Conservation (phyloP, 495 filamentous ascomycete species). For the Penicillium fimorum region DNA sequence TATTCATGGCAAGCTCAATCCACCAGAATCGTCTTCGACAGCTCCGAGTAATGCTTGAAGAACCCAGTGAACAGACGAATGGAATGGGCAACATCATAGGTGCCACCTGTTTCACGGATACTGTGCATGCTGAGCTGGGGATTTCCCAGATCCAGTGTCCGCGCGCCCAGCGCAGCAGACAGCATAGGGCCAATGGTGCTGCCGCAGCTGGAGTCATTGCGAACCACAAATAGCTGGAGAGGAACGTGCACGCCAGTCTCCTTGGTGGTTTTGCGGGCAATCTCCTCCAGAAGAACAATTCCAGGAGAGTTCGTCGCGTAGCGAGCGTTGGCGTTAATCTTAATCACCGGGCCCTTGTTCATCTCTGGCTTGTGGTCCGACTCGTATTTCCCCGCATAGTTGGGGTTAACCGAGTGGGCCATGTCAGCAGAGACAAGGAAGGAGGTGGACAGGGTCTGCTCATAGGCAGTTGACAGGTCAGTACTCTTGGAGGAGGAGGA, state of each 20-base stretch:
- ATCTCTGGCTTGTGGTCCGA: constrained; percentile 84
- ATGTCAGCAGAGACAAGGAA: constrained; percentile 97
- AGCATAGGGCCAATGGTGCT: constrained; percentile 97
- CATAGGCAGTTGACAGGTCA: constrained; percentile 74
- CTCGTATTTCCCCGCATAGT: constrained; percentile 91
- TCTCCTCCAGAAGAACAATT: constrained; percentile 87
- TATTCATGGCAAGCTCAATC: constrained; percentile 45
- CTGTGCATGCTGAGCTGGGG: constrained; percentile 97
- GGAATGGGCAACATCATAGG: constrained; percentile 82
- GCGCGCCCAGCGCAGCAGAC: constrained; percentile 74
- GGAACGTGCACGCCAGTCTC: constrained; percentile 62
- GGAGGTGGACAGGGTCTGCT: constrained; percentile 87
- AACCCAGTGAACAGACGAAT: constrained; percentile 86
- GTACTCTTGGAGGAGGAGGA: constrained; percentile 44
- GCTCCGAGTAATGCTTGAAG: constrained; percentile 73
- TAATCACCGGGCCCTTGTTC: constrained; percentile 95
- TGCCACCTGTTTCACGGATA: constrained; percentile 87
- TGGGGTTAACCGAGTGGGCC: constrained; percentile 93
- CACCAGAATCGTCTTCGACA: constrained; percentile 78
- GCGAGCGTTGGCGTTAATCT: constrained; percentile 94
- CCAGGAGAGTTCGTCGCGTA: constrained; percentile 96
- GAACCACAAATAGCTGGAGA: constrained; percentile 91
- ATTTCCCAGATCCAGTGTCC: constrained; percentile 92
- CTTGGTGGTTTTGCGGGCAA: constrained; percentile 61
- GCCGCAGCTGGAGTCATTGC: constrained; percentile 91